These are phyloP conservation scores for Eucalyptus cladocalyx DNA, from an alignment of 345 rosid genomes.

Conservation along the genomic window DNA sequence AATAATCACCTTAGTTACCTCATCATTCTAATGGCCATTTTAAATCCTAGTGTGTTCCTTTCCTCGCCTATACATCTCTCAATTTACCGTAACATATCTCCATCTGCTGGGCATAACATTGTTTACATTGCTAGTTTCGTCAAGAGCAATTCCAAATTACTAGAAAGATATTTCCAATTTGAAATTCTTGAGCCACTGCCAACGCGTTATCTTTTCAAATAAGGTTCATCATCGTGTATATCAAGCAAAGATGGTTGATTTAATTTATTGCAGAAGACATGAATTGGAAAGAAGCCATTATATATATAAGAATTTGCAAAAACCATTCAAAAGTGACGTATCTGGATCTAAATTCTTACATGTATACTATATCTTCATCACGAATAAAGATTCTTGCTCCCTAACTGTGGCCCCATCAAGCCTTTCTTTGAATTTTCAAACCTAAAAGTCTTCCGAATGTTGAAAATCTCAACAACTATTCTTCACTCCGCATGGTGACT, in stretches of 20 bases:
- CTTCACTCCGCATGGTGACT: background rate
- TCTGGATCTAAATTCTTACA: background rate
- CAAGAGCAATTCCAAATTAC: background rate
- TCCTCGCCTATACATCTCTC: background rate
- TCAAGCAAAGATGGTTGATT: background rate
- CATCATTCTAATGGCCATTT: background rate
- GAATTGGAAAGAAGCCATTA: background rate
- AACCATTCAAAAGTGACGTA: background rate
- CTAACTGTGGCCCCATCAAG: background rate
- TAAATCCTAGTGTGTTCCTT: background rate
- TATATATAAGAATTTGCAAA: background rate
- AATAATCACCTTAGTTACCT: background rate
- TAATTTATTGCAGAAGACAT: background rate
- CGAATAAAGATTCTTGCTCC: background rate
- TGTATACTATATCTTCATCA: background rate
- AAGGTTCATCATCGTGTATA: background rate
- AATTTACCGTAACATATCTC: background rate
- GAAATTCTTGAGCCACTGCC: background rate
- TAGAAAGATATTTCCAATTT: background rate
- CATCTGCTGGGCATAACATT: background rate
- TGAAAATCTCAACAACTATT: background rate
- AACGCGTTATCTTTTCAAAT: background rate
- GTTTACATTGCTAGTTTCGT: background rate
- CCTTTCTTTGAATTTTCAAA: background rate
- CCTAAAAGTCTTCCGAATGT: background rate